Evolutionary conservation across 495 filamentous ascomycete genomes (phyloP).

Genomic region (Penicillium tannophilum): DNA sequence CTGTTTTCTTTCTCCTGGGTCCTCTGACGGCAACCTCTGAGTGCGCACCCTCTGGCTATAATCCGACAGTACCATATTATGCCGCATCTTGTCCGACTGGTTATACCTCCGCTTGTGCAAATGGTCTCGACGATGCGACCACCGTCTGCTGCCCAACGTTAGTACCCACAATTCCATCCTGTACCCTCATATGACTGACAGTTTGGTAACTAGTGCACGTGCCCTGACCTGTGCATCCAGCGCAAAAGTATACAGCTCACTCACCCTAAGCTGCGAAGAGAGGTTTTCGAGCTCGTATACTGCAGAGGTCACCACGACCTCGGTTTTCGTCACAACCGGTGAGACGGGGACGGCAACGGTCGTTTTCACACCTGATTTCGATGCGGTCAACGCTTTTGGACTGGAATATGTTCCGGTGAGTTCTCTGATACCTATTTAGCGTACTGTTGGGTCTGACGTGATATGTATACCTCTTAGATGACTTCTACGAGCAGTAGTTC

Average conservation of each 20-base stretch:
- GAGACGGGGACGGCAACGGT: background rate
- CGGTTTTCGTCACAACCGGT: background rate
- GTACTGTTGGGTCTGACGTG: background rate
- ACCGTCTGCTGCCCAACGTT: conserved; percentile 10
- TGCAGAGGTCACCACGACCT: conserved; percentile 5
- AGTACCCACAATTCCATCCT: background rate
- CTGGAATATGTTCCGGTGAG: conserved; percentile 7
- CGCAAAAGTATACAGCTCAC: background rate
- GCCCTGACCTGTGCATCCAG: background rate
- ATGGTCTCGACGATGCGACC: conserved; percentile 10
- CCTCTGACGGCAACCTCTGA: conserved; percentile 1
- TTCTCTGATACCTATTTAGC: background rate
- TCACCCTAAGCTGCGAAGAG: conserved; percentile 7
- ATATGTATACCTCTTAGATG: background rate
- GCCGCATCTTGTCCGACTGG: conserved; percentile 8
- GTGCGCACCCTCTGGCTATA: conserved; percentile 6
- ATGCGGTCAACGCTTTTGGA: conserved; percentile 9
- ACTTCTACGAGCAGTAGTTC: background rate
- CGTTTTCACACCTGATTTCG: conserved; percentile 5
- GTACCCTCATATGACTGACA: background rate
- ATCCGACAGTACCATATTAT: conserved; percentile 4
- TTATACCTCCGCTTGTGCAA: conserved; percentile 8
- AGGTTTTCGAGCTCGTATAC: conserved; percentile 8
- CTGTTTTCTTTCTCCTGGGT: conserved; percentile 3
- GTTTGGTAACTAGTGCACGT: background rate